A percentile compares a stretch with the other conserved stretches of the same genome.
Evolutionary conservation across 352 stramenopile species (phyloP).

Genomic region (Blastocystis sp.): DNA sequence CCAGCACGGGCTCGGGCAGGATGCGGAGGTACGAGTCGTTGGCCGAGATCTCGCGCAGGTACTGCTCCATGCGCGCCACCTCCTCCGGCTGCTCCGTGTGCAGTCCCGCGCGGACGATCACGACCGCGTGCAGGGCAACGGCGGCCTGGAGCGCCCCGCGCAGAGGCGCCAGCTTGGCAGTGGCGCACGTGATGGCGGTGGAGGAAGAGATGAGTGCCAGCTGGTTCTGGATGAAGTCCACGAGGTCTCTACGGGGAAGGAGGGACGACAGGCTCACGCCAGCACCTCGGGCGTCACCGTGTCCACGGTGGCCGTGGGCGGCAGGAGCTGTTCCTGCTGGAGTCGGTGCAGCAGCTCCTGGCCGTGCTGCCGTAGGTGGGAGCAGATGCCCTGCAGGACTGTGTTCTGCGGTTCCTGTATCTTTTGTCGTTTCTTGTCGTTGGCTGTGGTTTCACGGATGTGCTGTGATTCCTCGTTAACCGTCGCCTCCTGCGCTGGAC

Average conservation of each 20-base stretch:
- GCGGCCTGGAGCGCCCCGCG: constrained; percentile 19
- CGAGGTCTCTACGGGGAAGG: constrained; percentile 7
- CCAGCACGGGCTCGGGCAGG: constrained; percentile 7
- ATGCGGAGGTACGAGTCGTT: constrained; percentile 37
- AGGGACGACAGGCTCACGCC: neutral
- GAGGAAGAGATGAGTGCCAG: neutral
- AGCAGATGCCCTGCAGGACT: neutral
- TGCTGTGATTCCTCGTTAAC: no score
- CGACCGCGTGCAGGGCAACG: constrained; percentile 37
- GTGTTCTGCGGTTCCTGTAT: no score
- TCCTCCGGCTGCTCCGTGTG: neutral
- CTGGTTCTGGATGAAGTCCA: constrained; percentile 52
- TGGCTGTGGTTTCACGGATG: no score
- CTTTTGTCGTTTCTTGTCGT: no score
- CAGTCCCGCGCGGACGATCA: constrained; percentile 7
- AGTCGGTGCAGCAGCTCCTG: neutral
- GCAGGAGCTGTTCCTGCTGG: constrained; percentile 11
- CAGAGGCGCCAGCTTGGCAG: constrained; percentile 15
- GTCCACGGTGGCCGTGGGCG: neutral
- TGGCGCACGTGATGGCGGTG: constrained; percentile 28
- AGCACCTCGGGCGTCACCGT: neutral
- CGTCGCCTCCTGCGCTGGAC: no score
- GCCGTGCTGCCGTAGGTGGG: neutral
- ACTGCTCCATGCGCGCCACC: neutral
- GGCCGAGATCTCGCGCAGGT: neutral